Base-by-base conservation (phyloP, 2,329 filamentous ascomycete genomes). In the Penicillium sp. region DNA sequence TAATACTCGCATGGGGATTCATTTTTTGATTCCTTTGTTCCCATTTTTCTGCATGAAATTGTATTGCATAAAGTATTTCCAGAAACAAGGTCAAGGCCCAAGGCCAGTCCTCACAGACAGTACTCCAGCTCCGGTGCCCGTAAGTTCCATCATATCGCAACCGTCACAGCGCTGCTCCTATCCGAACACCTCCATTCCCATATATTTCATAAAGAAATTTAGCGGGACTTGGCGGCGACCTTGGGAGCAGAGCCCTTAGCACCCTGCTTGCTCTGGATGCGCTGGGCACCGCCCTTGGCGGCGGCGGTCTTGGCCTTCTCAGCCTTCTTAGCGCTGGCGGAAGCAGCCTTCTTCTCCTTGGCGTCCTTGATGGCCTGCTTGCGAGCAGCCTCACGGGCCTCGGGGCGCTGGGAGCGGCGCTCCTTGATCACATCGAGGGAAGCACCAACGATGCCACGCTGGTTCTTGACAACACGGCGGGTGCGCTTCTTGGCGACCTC, bases 361-460 rank as follows among this genome's bases (percentile, higher is more conserved):
- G 88, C 90, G 79, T 95, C 92, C 86, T 93, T 93, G 84, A 97
- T 93, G 80, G 94, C 93, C 72, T 88, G 84, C 71, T 85, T 83
- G 77, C 94, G 93, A 77, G 92, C 93, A 75, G 94, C 94, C 74
- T 87, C 85, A 79, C 94, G 93, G 78, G 92, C 93, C 85, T 97
- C 94, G 73, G 94, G 94, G 80, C 94, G 91, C 86, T 91, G 88
- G 73, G 86, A 81, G 77, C 94, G 93, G 84, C 91, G 91, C 89
- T 99, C 94, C 89, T 97, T 97, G 88, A 99, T 97, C 77, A 97
- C 92, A 80, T 99, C 94, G 81, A 99, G 93, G 67, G 94, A 97
- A 72, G 94, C 94, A 87, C 94, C 94, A 73, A 99, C 94, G 81
- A 99, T 96, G 78, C 89, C 93, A 86, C 94, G 93, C 88, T 99